phyloP scores from a whole-genome alignment of 2,329 filamentous ascomycete genomes.

The Pleoardoris graminearum region DNA sequence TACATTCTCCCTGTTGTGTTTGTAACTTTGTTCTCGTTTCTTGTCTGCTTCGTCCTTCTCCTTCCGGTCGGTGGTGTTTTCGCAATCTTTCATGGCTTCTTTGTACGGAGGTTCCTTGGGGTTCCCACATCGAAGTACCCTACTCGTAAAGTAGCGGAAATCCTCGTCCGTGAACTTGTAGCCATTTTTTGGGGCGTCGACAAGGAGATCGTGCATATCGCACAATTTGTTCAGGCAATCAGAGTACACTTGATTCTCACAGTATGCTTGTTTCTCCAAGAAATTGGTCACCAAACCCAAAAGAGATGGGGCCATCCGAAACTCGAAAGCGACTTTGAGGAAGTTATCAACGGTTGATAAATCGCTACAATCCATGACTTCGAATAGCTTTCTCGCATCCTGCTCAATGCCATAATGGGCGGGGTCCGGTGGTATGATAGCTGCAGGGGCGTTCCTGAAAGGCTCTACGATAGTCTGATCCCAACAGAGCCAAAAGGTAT shows the following conservation, averaged over 20 bases:
- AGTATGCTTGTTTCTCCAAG: constrained; percentile 66
- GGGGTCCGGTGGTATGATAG: constrained; percentile 52
- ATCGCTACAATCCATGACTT: constrained; percentile 44
- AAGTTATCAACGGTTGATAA: constrained; percentile 50
- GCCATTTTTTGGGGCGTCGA: constrained; percentile 52
- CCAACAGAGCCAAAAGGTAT: constrained; percentile 78
- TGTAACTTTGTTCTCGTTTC: constrained; percentile 24
- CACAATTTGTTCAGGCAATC: constrained; percentile 30
- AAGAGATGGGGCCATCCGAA: constrained; percentile 60
- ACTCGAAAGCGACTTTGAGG: constrained; percentile 58
- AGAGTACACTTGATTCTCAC: constrained; percentile 34
- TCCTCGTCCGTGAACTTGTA: constrained; percentile 53
- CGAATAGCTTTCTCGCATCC: constrained; percentile 52
- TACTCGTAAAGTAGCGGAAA: constrained; percentile 58
- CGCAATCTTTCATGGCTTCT: constrained; percentile 31
- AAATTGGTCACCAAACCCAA: constrained; percentile 67
- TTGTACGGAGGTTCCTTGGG: constrained; percentile 51
- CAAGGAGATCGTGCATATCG: constrained; percentile 51
- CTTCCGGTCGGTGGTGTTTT: constrained; percentile 11
- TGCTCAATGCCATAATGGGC: constrained; percentile 56
- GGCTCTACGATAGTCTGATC: constrained; percentile 65
- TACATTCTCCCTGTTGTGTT: constrained; percentile 52
- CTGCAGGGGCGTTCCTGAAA: constrained; percentile 65
- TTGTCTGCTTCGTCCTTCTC: constrained; percentile 20
- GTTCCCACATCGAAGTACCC: constrained; percentile 58